A percentile compares a stretch with the other conserved stretches of the same genome.
Conservation (phyloP, 2,329 filamentous ascomycete genomes). For the Ustilaginoidea virens region DNA sequence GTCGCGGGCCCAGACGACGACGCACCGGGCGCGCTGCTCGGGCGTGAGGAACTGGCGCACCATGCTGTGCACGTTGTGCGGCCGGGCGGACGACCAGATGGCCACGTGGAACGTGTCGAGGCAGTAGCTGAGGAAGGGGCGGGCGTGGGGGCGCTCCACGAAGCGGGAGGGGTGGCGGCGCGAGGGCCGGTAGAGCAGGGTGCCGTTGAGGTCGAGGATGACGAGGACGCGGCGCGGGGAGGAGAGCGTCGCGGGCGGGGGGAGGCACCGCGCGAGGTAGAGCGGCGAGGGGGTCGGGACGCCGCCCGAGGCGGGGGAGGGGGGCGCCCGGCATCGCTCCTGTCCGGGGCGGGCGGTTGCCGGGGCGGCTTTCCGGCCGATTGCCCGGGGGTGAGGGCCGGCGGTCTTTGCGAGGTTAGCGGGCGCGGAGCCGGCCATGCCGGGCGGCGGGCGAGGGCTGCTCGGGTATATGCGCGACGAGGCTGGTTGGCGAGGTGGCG, state of each 20-base stretch:
- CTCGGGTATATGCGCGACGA: no score
- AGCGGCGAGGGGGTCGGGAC: constrained; percentile 41
- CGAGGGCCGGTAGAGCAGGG: constrained; percentile 58
- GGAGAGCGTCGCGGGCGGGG: constrained; percentile 23
- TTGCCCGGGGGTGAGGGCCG: no score
- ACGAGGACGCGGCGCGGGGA: constrained; percentile 54
- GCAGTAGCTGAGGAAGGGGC: constrained; percentile 56
- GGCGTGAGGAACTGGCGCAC: constrained; percentile 46
- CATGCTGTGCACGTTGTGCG: constrained; percentile 56
- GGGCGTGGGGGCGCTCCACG: constrained; percentile 50
- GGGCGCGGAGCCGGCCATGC: neutral
- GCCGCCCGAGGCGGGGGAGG: constrained; percentile 32
- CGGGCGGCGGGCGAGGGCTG: no score
- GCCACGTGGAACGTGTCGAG: constrained; percentile 63
- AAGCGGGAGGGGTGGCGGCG: constrained; percentile 34
- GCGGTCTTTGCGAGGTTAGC: neutral
- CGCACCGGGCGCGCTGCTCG: constrained; percentile 36
- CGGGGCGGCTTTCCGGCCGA: neutral
- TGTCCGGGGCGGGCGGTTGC: no score
- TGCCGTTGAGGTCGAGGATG: constrained; percentile 87
- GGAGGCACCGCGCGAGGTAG: constrained; percentile 44
- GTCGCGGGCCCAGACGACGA: constrained; percentile 67
- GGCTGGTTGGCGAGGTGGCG: no score
- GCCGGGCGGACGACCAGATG: constrained; percentile 79
- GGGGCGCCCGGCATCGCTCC: constrained; percentile 4